A percentile compares a stretch with the other conserved stretches of the same genome.
Conservation (phyloP, 352 stramenopile genomes). For the Lagenidium giganteum region DNA sequence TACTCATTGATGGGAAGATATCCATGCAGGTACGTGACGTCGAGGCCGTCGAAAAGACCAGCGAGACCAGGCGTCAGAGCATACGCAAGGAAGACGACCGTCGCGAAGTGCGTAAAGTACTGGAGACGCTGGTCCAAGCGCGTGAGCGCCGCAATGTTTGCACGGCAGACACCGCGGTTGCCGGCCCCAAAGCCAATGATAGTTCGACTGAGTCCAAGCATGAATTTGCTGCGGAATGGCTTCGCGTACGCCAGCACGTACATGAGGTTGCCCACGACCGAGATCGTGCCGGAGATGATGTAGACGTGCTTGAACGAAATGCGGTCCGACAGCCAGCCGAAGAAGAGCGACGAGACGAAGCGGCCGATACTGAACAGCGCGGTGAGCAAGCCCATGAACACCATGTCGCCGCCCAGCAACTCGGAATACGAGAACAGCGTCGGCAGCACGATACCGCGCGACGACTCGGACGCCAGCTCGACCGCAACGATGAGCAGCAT, state of each 20-base stretch:
- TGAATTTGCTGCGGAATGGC: slow-evolving; percentile 19
- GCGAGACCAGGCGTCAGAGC: slow-evolving; percentile 45
- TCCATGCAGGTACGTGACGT: slow-evolving; percentile 23
- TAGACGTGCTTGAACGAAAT: slow-evolving; percentile 46
- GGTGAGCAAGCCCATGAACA: slow-evolving; percentile 41
- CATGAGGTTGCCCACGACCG: slow-evolving; percentile 38
- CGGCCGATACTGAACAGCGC: slow-evolving; percentile 48
- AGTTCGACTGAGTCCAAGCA: slow-evolving; percentile 41
- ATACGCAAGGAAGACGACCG: slow-evolving; percentile 52
- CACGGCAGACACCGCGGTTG: slow-evolving; percentile 53
- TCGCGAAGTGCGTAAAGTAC: slow-evolving; percentile 53
- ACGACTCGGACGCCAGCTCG: slow-evolving; percentile 43
- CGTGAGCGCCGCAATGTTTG: slow-evolving; percentile 53
- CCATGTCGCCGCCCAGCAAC: slow-evolving; percentile 37
- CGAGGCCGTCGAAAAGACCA: slow-evolving; percentile 27
- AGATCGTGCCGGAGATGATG: slow-evolving; percentile 28
- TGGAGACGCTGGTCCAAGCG: slow-evolving; percentile 34
- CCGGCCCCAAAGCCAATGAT: slow-evolving; percentile 52
- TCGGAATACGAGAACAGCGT: slow-evolving; percentile 55
- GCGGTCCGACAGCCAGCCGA: slow-evolving; percentile 51
- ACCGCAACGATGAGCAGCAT: slow-evolving; percentile 45
- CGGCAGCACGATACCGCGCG: slow-evolving; percentile 42
- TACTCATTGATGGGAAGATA: slow-evolving; percentile 40
- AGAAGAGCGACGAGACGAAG: slow-evolving; percentile 48
- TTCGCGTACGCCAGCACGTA: slow-evolving; percentile 39